Conservation (phyloP, 2,329 filamentous ascomycete species). For the Dothistroma septosporum region DNA sequence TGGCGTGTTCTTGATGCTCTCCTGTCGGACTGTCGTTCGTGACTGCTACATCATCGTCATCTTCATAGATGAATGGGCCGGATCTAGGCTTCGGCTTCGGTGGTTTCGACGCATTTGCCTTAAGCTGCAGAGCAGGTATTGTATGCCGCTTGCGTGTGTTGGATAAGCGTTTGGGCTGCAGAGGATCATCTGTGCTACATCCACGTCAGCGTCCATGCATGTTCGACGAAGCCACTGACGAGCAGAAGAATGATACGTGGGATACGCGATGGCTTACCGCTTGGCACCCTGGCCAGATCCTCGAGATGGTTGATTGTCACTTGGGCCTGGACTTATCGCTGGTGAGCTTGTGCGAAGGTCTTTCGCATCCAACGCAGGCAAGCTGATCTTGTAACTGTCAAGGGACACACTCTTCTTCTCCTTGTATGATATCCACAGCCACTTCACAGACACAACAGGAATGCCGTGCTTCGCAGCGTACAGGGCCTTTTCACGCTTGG, state of each 20-base stretch:
- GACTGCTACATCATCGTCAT: conserved; percentile 19
- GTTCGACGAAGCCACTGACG: conserved; percentile 1
- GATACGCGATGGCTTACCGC: conserved; percentile 13
- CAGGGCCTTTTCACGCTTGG: conserved; percentile 69
- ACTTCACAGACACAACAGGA: conserved; percentile 73
- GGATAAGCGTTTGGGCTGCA: conserved; percentile 29
- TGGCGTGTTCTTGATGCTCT: neutral
- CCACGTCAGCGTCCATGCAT: conserved; percentile 11
- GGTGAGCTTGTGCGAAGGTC: conserved; percentile 12
- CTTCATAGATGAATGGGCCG: conserved; percentile 30
- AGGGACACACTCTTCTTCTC: conserved; percentile 47
- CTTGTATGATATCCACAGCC: conserved; percentile 79
- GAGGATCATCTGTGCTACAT: conserved; percentile 15
- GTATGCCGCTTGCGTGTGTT: conserved; percentile 29
- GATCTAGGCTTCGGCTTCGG: conserved; percentile 7
- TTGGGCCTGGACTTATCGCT: conserved; percentile 15
- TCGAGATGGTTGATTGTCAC: conserved; percentile 4
- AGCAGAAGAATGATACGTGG: neutral
- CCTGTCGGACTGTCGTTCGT: conserved; percentile 2
- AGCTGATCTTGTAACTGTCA: conserved; percentile 32
- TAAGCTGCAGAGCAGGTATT: conserved; percentile 31
- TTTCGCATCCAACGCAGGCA: conserved; percentile 21
- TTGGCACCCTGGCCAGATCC: conserved; percentile 8
- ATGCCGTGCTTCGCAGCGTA: conserved; percentile 72
- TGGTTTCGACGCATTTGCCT: conserved; percentile 6